A percentile compares a stretch with the other conserved stretches of the same genome.
phyloP scores from a whole-genome alignment of 2,329 filamentous ascomycete genomes.

The Ophioceras dolichostomum region DNA sequence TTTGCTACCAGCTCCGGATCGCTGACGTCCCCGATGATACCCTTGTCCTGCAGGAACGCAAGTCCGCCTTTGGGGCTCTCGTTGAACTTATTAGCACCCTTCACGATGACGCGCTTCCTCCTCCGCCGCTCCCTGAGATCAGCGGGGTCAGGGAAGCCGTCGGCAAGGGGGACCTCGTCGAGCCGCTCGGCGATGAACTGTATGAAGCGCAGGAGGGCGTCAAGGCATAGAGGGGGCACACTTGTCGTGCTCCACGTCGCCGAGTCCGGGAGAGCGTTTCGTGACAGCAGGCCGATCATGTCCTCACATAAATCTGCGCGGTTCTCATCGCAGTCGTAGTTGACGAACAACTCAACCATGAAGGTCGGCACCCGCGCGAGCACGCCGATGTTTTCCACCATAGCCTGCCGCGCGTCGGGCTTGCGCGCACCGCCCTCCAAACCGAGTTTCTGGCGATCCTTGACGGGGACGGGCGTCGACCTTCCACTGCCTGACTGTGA shows the following conservation, averaged over 20 bases:
- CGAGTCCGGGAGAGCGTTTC: constrained; percentile 92
- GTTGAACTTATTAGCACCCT: constrained; percentile 84
- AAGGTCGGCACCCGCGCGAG: constrained; percentile 87
- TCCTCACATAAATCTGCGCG: constrained; percentile 89
- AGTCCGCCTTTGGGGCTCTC: constrained; percentile 86
- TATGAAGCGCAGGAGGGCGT: constrained; percentile 81
- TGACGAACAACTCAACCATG: constrained; percentile 91
- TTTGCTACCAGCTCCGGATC: constrained; percentile 69
- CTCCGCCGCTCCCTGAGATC: constrained; percentile 58
- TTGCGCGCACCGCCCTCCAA: constrained; percentile 85
- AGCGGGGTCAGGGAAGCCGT: constrained; percentile 54
- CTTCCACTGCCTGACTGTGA: constrained; percentile 69
- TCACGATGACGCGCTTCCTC: constrained; percentile 80
- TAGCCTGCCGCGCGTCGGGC: constrained; percentile 90
- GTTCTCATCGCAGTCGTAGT: constrained; percentile 94
- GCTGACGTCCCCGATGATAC: constrained; percentile 66
- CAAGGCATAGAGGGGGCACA: constrained; percentile 86
- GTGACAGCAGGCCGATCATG: constrained; percentile 80
- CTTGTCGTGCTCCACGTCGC: constrained; percentile 99
- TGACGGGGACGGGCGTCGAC: constrained; percentile 80
- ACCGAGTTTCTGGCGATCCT: constrained; percentile 84
- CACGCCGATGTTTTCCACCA: constrained; percentile 93
- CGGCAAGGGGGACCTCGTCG: constrained; percentile 51
- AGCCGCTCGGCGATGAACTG: constrained; percentile 85
- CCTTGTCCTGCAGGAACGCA: constrained; percentile 71